Evolutionary conservation across 257 asterid genomes (phyloP), one percentile per base, ranked within the genome.

Genomic region (Buddleja alternifolia): DNA sequence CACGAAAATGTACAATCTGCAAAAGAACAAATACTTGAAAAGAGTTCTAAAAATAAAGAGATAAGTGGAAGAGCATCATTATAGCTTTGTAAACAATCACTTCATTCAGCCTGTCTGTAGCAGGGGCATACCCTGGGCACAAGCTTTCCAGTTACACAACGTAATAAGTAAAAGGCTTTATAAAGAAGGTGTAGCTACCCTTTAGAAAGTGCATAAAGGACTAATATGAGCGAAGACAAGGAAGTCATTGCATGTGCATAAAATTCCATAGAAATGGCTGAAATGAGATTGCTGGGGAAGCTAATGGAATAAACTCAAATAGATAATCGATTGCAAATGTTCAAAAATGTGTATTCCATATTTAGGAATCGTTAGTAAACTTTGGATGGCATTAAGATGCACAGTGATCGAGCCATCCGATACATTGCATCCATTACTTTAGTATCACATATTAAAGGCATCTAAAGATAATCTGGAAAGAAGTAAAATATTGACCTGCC

Each of bases 1-100:
- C 80, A 66, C 99, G 92, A 72, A 94, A 91, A 76, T 89, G 97
- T 72, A 94, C 99, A 48, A 88, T 70, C 99, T 94, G 90, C 73
- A 76, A 63, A 72, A 72, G 48, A 40, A 56, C 0, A 21, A 67
- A 66, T 57, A 39, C 60, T 48, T 37, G 42, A 51, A 36, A 63
- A 50, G n/a, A 55, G 52, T 48, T 54, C 14, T 29, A 37, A 25
- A 53, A 11, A 29, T 44, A 50, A 47, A 29, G 6, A 40, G 55
- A 53, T 36, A 50, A 56, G 3, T 3, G 37, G 19, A 17, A 24
- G 23, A 40, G 52, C 40, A 50, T 10, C 24, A 21, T 1, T 7
- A 50, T 40, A 40, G 55, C 71, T 47, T 58, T 17, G 2, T 16
- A 40, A 7, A 50, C 45, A 20, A 47, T 4, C 47, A 54, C 46